These are phyloP conservation scores for Rubia occidens DNA, from an alignment of 305 asterid species.

Conservation along the genomic window DNA sequence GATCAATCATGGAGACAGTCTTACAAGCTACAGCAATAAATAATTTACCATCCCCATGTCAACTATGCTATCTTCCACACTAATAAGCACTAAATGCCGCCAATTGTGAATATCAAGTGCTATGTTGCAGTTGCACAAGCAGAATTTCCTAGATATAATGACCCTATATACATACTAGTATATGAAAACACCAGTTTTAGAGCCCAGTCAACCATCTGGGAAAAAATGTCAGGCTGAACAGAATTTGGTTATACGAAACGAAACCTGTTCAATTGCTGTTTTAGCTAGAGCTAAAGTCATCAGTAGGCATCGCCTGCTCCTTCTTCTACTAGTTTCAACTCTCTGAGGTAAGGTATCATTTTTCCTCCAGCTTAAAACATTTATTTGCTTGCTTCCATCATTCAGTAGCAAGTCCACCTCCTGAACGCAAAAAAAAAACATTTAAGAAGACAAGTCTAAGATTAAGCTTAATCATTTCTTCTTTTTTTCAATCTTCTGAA, in stretches of 20 bases:
- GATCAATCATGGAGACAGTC: constrained; percentile 5
- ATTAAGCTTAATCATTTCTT: background rate
- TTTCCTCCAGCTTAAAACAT: constrained; percentile 85
- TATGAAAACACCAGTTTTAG: background rate
- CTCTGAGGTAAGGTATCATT: constrained; percentile 61
- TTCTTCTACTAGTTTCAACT: constrained; percentile 96
- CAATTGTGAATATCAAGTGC: background rate
- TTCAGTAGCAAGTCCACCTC: constrained; percentile 96
- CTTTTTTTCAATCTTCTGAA: constrained; percentile 2
- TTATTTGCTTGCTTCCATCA: constrained; percentile 98
- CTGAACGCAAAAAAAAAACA: constrained; percentile 35
- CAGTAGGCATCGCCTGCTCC: constrained; percentile 93
- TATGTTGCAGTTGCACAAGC: background rate
- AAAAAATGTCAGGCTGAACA: background rate
- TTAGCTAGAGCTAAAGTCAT: constrained; percentile 93
- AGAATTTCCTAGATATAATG: background rate
- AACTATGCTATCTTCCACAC: background rate
- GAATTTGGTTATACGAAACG: background rate
- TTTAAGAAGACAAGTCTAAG: background rate
- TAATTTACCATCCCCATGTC: background rate
- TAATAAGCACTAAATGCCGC: background rate
- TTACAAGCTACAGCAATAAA: background rate
- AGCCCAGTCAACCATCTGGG: background rate
- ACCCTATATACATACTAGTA: background rate
- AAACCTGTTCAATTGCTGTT: constrained; percentile 78